phyloP scores from a whole-genome alignment of 371 early-diverging fungal species.

The Mucor racemosus region DNA sequence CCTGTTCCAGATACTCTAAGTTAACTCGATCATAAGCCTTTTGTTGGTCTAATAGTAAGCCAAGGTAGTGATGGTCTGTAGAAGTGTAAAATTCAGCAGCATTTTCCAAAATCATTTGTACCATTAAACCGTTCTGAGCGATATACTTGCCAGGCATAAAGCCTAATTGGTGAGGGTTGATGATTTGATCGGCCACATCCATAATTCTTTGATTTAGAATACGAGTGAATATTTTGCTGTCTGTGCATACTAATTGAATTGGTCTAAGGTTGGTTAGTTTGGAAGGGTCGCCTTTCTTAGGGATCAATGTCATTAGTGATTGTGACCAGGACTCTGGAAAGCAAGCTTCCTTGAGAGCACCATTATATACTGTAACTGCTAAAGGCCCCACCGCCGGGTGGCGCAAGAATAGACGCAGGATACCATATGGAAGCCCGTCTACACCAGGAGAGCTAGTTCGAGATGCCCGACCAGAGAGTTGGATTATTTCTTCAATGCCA shows the following conservation, averaged over 20 bases:
- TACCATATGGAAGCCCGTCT: too few relatives aligned
- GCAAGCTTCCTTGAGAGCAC: too few relatives aligned
- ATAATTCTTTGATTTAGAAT: conserved; percentile 21
- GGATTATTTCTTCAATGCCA: too few relatives aligned
- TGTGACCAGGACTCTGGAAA: too few relatives aligned
- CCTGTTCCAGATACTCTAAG: conserved; percentile 14
- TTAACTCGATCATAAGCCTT: conserved; percentile 18
- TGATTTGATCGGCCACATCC: neutral
- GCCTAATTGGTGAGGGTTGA: conserved; percentile 2
- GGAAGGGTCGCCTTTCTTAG: conserved; percentile 28
- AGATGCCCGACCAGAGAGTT: too few relatives aligned
- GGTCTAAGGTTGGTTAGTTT: conserved; percentile 29
- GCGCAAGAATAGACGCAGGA: too few relatives aligned
- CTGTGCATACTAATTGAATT: conserved; percentile 24
- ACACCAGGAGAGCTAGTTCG: too few relatives aligned
- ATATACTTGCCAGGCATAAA: neutral
- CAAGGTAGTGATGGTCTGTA: neutral
- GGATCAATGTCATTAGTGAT: conserved; percentile 13
- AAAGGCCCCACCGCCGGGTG: too few relatives aligned
- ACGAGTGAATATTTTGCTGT: conserved; percentile 28
- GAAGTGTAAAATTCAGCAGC: neutral
- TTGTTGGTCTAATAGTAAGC: conserved; percentile 13
- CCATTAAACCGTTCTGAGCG: conserved; percentile 8
- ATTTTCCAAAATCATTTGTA: neutral
- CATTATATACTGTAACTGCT: too few relatives aligned